Evolutionary conservation across 352 stramenopile genomes (phyloP), one percentile per base, ranked within the genome.

Genomic region (Phytophthora tubulina): DNA sequence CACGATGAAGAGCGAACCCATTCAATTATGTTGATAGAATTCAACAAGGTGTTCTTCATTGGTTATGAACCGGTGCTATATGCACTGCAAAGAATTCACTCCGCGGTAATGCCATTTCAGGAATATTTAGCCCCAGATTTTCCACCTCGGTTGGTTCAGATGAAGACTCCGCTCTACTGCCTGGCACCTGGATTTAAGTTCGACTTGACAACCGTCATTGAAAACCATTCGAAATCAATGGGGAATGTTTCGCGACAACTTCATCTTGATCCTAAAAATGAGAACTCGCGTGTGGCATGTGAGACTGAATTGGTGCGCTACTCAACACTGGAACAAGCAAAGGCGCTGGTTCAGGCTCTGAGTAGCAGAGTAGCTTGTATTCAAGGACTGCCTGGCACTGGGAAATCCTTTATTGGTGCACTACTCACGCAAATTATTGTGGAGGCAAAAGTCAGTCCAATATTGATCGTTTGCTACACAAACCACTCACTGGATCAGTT

Each of bases 401-500:
- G 90, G 38, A 97, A 97, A 54, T 95, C 84, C 30, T 97, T 93
- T 56, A 88, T 97, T 52, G 91, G 91, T 15, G 82, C 75, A 1
- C 77, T 95, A n/a, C 82, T 97, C 35, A 90, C 84, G 30, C 74
- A 83, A 39, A 85, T 88, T 14, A 89, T 97, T 61, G 51, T 93
- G 33, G 55, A 80, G 15, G 73, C 73, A 8, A 66, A 76, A 5
- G 53, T 84, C 4, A 72, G 65, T 9, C 81, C 81, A 3, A 89
- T 97, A 44, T 67, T 97, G 5, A 84, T 85, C 56, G 87, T 97
- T 8, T 97, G 92, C 76, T 97, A 95, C 70, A 97, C 92, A 14
- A 97, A 97, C 74, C 90, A 97, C 66, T 89, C 92, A 10, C 80
- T 97, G 46, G 89, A 97, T 77, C 91, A 96, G 72, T 97, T 97